Base-by-base conservation (phyloP, 23 red algal genomes). In the Gracilaria caudata region DNA sequence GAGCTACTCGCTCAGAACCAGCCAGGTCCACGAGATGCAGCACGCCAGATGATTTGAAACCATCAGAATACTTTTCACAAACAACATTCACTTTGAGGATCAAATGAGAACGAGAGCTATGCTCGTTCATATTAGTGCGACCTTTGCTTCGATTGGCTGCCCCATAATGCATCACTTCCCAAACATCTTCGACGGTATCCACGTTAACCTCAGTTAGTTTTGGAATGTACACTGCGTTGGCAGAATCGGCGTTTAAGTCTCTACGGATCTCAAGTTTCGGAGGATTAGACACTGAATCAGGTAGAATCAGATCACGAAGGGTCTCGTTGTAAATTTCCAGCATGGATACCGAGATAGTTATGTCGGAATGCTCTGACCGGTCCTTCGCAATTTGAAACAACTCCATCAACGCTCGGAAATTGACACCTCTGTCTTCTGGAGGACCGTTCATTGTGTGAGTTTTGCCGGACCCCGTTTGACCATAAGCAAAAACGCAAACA, bases 401-500 rank as follows among this genome's bases (percentile, higher is more conserved):
- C 47, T 99, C 84, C 58, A 79, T 89, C 57, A 99, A 64, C 28
- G 97, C 97, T 41, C 97, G 56, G 51, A 86, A 92, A 73, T 96
- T 99, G 6, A 99, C 94, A 35, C 97, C 97, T 37, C 83, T 65
- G 80, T 92, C 82, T 28, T 85, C 81, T 7, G 76, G 46, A 16
- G 86, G 53, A 28, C 89, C 88, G 77, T 68, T 68, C 97, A 99
- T 99, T 0, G 97, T 99, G 53, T 99, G 91, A 14, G 97, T 99
- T 83, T 99, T 99, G 8, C 97, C 97, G 5, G 86, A 92, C 32
- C 97, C 97, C 0, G 97, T 91, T 46, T 91, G 97, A 7, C 97
- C 97, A 65, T 99, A 99, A 20, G 97, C 97, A 80, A 99, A 99
- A 32, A 99, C 89, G 84, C 97, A 99, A 49, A 99, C 97, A 84